Evolutionary conservation across 768 basidiomycete genomes (phyloP), one percentile per base, ranked within the genome.

Genomic region (Naganishia kalamii): DNA sequence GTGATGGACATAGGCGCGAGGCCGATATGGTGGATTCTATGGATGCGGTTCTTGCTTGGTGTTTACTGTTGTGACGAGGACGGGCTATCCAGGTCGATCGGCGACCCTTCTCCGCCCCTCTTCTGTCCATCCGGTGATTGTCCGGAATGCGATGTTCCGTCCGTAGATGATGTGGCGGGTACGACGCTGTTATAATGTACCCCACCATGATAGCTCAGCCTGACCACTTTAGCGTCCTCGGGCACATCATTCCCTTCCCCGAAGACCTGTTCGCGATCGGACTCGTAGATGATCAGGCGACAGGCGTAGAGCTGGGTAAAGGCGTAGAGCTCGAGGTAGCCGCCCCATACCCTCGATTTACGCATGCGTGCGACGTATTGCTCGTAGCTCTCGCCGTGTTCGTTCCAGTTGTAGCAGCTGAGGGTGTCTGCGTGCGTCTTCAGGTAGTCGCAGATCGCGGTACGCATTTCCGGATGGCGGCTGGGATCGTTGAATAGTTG

Each of bases 401-500:
- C 54, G 35, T 57, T 57, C 54, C 54, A 57, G 54, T 57, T 57
- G 54, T 57, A 57, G 17, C 54, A 57, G 54, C 54, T 57, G 19
- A 57, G 37, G 17, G 54, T 57, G 2, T 57, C 54, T 33, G 54
- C 33, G 30, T 57, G 54, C 37, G 54, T 57, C 23, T 57, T 57
- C 35, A 57, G 54, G 25, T 57, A 57, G 54, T 57, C 35, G 37
- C 54, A 57, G 21, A 57, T 57, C 21, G 54, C 35, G n/a, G n/a
- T 21, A 17, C 54, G 54, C 3, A 57, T n/a, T 37, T 57, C 54
- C 35, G 40, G 23, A 35, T 57, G 54, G 35, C 54, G 35, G 21
- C 54, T 15, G 37, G 37, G 21, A 15, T 57, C 54, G 54, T 57
- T 37, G 54, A 57, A 57, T 6, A 57, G 37, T 17, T 57, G 54